Base-by-base conservation (phyloP, 768 basidiomycete genomes). In the Mycena chlorophos region DNA sequence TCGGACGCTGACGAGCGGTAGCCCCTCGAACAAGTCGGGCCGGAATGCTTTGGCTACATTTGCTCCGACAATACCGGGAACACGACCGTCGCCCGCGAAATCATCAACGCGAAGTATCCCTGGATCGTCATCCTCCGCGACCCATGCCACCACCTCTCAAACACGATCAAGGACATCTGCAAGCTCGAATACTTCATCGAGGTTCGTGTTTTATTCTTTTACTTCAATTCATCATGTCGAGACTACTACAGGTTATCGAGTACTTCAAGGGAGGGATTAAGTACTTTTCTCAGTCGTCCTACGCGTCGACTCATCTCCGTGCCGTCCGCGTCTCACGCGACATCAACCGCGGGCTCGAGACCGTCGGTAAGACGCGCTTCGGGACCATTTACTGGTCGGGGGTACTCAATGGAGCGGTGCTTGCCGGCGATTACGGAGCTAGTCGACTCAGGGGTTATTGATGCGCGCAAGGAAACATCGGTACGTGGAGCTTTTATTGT, bases 31-130 rank as follows among this genome's bases (percentile, higher is more conserved):
- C n/a, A n/a, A n/a, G 43, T 68, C 43, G 67, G 67, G 3, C 30
- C 20, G 1, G 28, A 43, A 22, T 49, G 40, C 5, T 66, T 69
- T 43, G 49, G 43, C 2, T 58, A 43, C 1, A 57, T 57, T 1
- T 50, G 43, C 4, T 63, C 58, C 0, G 67, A 69, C 50, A 66
- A 59, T 37, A 66, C 67, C 3, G 63, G 65, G 4, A 69, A 69
- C 30, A 66, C 62, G 1, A 34, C 27, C 16, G 17, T 51, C 0
- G 58, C 57, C 4, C 45, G 65, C 6, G 42, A 58, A n/a, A 5
- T 48, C 1, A 23, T 63, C 17, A 27, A 37, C 2, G 39, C 27
- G 1, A 40, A 62, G 20, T 51, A 58, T 22, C 54, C 58, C 1
- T 62, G 52, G 42, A 56, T 66, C 25, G 27, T 65, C 16, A 54